Evolutionary conservation across 2,329 filamentous ascomycete genomes (phyloP).

Genomic region (Lasiodiplodia citricola): DNA sequence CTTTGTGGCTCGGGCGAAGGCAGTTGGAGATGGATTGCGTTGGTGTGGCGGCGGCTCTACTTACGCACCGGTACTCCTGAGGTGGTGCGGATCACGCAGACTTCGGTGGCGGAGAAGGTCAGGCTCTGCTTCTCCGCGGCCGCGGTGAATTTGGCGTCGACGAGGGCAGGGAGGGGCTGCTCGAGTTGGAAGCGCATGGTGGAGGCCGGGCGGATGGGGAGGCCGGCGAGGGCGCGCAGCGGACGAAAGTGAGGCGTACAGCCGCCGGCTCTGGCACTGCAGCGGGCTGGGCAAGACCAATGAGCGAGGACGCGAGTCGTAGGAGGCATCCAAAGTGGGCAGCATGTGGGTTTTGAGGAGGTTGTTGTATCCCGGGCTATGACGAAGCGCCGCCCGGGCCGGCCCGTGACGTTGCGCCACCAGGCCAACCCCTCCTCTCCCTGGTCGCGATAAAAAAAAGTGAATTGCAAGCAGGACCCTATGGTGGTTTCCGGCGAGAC

Average conservation of each 20-base stretch:
- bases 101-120: conserved; percentile 47
- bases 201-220: conserved; percentile 22
- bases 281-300: conserved; percentile 19
- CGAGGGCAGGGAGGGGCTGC: conserved; percentile 43
- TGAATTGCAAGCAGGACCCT: background rate
- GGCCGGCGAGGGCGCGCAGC: conserved; percentile 22
- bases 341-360: conserved; percentile 22
- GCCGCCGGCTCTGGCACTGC: conserved; percentile 20
- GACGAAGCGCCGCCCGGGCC: conserved; percentile 21
- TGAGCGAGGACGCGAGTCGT: conserved; percentile 24
- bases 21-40: conserved; percentile 17
- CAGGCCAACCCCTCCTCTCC: conserved; percentile 11
- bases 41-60: conserved; percentile 13
- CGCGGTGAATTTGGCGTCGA: conserved; percentile 43
- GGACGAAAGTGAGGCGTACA: conserved; percentile 21
- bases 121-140: conserved; percentile 43
- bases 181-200: conserved; percentile 41
- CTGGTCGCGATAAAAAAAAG: background rate
- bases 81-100: conserved; percentile 45
- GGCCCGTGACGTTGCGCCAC: conserved; percentile 4
- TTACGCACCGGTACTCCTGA: conserved; percentile 44
- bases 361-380: conserved; percentile 19
- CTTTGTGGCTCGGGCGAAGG: conserved; percentile 2
- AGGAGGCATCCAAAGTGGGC: conserved; percentile 22
- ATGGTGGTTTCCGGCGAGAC: background rate